phyloP scores from a whole-genome alignment of 225 moss, liverwort and hornwort genomes.

The Ulota crispa region DNA sequence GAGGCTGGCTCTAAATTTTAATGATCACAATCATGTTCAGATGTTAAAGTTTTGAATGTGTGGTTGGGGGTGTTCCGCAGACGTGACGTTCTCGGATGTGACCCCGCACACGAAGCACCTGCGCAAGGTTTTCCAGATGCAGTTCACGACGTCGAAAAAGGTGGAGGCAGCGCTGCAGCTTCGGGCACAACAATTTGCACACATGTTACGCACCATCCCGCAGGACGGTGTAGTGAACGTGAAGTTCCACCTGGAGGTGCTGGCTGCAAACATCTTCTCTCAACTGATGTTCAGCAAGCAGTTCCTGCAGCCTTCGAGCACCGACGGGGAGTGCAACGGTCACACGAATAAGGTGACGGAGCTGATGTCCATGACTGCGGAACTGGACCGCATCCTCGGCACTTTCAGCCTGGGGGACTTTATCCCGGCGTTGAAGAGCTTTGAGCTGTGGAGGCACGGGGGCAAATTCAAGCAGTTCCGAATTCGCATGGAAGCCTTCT shows the following conservation, averaged over 20 bases:
- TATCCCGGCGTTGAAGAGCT: slow-evolving; percentile 30
- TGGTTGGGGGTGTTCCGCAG: neutral
- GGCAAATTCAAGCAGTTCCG: slow-evolving; percentile 26
- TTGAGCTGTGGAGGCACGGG: slow-evolving; percentile 19
- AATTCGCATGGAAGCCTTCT: slow-evolving; percentile 22
- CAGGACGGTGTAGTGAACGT: slow-evolving; percentile 26
- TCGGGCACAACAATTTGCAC: slow-evolving; percentile 22
- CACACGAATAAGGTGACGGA: slow-evolving; percentile 33
- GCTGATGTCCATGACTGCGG: slow-evolving; percentile 30
- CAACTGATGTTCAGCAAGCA: slow-evolving; percentile 39
- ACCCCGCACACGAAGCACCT: slow-evolving; percentile 34
- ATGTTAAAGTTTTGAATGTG: neutral
- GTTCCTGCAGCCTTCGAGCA: neutral
- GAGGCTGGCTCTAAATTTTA: too few relatives aligned
- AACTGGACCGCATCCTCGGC: slow-evolving; percentile 31
- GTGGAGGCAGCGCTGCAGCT: slow-evolving; percentile 33
- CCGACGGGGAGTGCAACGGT: slow-evolving; percentile 13
- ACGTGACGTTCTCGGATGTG: slow-evolving; percentile 45
- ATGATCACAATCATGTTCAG: neutral
- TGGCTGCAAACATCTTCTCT: slow-evolving; percentile 37
- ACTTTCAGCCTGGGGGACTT: slow-evolving; percentile 34
- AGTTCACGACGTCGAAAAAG: slow-evolving; percentile 37
- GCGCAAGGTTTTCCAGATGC: slow-evolving; percentile 38
- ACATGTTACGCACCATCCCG: slow-evolving; percentile 39
- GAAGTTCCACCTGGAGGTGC: slow-evolving; percentile 36